Evolutionary conservation across 805 yeast species (phyloP).

Genomic region (Wickerhamomyces ciferrii): DNA sequence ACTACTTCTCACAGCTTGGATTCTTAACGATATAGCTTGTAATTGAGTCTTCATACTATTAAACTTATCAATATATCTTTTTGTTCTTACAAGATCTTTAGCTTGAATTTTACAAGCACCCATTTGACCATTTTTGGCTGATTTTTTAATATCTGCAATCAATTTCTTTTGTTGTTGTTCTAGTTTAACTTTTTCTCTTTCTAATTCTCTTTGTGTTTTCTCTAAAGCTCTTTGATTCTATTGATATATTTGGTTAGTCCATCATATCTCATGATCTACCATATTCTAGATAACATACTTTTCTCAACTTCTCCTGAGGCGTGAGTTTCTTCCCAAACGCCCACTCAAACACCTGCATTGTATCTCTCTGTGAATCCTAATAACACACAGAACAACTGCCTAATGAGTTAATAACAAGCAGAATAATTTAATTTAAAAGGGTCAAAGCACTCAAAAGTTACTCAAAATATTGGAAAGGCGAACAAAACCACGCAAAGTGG

Average conservation of each 20-base stretch:
- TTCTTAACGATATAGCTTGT: constrained; percentile 88
- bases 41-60: constrained; percentile 89
- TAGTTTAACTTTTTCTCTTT: constrained; percentile 78
- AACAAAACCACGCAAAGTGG: not conserved
- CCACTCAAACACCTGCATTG: constrained; percentile 80
- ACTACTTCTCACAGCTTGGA: constrained; percentile 87
- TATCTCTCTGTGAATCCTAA: too few relatives aligned
- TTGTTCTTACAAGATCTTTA: constrained; percentile 86
- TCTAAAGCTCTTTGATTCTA: constrained; percentile 92
- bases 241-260: not conserved
- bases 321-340: constrained; percentile 90
- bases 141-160: constrained; percentile 78
- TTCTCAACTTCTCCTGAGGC: constrained; percentile 92
- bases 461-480: too few relatives aligned
- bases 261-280: too few relatives aligned
- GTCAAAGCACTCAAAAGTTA: not conserved
- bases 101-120: constrained; percentile 93
- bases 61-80: constrained; percentile 77
- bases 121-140: constrained; percentile 87
- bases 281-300: constrained; percentile 37
- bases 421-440: not conserved
- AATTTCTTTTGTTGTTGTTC: constrained; percentile 91
- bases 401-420: not conserved
- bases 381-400: too few relatives aligned
- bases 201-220: constrained; percentile 88